Percentiles rank a stretch among this genome's conserved stretches.
Evolutionary conservation across 352 stramenopile genomes (phyloP).

Genomic region (Pythium pyrilobum): DNA sequence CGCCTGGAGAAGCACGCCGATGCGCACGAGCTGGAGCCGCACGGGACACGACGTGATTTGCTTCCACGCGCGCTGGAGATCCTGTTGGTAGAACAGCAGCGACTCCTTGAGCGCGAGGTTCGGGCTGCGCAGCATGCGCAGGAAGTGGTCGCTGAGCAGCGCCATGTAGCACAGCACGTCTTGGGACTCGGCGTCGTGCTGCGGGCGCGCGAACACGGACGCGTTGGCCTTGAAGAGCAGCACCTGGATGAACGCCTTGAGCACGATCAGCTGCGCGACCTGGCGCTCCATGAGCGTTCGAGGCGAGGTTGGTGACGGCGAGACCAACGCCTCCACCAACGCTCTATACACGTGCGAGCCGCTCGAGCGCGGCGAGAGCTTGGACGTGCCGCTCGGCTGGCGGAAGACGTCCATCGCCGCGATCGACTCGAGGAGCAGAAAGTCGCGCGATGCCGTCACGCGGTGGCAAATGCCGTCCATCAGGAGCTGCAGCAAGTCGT

Average conservation of each 20-base stretch:
- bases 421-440: slow-evolving; percentile 23
- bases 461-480: slow-evolving; percentile 18
- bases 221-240: slow-evolving; percentile 35
- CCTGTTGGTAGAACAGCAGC: slow-evolving; percentile 53
- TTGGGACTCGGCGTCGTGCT: slow-evolving; percentile 8
- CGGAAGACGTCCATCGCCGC: slow-evolving; percentile 20
- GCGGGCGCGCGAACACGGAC: slow-evolving; percentile 12
- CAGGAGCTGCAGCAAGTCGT: slow-evolving; percentile 22
- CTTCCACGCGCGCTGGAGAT: slow-evolving; percentile 38
- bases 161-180: slow-evolving; percentile 47
- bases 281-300: slow-evolving; percentile 22
- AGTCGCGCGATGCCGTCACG: slow-evolving; percentile 13
- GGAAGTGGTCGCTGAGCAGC: slow-evolving; percentile 50
- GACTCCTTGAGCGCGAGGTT: slow-evolving; percentile 46
- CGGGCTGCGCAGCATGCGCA: slow-evolving; percentile 28
- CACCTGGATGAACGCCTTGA: slow-evolving; percentile 52
- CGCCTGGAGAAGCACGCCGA: slow-evolving; percentile 40
- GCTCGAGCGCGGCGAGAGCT: slow-evolving; percentile 19
- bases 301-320: neutral
- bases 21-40: slow-evolving; percentile 52
- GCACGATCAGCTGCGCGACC: slow-evolving; percentile 53
- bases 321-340: slow-evolving; percentile 43
- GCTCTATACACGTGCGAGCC: slow-evolving; percentile 23
- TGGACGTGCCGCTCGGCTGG: slow-evolving; percentile 13
- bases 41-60: slow-evolving; percentile 43